Base-by-base conservation (phyloP, 164 flowering plant genomes). In the Piper longum region DNA sequence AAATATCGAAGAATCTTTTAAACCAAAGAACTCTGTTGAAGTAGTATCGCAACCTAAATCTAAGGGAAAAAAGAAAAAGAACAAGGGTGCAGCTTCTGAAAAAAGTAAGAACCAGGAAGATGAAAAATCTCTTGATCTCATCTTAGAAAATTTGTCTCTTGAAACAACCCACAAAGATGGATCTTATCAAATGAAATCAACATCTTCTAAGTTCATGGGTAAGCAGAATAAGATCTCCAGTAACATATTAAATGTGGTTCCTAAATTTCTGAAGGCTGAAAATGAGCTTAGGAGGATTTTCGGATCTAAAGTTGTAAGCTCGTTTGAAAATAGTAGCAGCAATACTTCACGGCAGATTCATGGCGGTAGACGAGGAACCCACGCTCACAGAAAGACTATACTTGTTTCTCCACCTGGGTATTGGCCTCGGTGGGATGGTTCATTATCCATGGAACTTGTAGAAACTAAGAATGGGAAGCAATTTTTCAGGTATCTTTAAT, bases 381-480 rank as follows among this genome's bases (percentile, higher is more conserved):
- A 83, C 64, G 75, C 58, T 68, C 75, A 63, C 61, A 78, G 83
- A 71, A 92, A 81, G 80, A 85, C 83, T 41, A 66, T 79, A 67
- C 83, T 92, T 70, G 80, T 89, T 64, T 76, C 89, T 65, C 89
- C 96, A 42, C 80, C 80, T 40, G 82, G 74, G 11, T 77, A 86
- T 64, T 92, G 98, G 98, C 83, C 85, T 65, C 91, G 87, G 8
- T 92, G 98, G 96, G 96, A 89, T 82, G 90, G 85, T 62, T 85
- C 91, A 65, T 67, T 89, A 60, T 81, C 89, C 61, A 87, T 92
- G 96, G 98, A 92, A 69, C 77, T 77, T 75, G 63, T 92, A 59
- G 95, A 83, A 71, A 77, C 78, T 17, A 89, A 66, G 68, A 77
- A 85, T 71, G 95, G 87, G 51, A 65, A 61, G 45, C 73, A 81